Base-by-base conservation (phyloP, 495 filamentous ascomycete species). In the Achaetomiella virescens region DNA sequence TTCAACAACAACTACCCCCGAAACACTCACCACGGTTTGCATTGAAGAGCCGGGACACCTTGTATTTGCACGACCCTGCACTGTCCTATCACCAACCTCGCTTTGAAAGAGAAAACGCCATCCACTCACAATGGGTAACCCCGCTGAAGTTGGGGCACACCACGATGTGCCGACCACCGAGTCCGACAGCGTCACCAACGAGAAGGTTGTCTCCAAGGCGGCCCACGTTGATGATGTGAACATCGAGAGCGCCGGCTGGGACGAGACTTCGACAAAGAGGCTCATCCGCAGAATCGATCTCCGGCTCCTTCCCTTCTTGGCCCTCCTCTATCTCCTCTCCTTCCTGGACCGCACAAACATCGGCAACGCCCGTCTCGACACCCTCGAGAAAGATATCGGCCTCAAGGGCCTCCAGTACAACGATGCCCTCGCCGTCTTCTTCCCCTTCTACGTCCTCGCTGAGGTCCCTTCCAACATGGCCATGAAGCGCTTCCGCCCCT, bases 341-440 rank as follows among this genome's bases (percentile, higher is more conserved):
- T 95, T 93, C 67, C 76, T 93, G 14, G 88, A 91, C 66, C 78
- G 88, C 64, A 76, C 80, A 20, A 87, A 86, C 68, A 86, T 90
- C 49, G 89, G 89, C 40, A 95, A 95, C 73, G 89, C 89, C 18
- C 88, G 87, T 61, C 80, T 92, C 41, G 84, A 81, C 54, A 82
- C 82, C 29, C 73, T 93, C 12, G 70, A 84, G 54, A 68, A 72
- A 38, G 78, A 83, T 54, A 74, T 91, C 6, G 52, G 61, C n/a
- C 84, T 93, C 78, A 45, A 57, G 46, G 59, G 73, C 11, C 69
- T 75, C 17, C 79, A 89, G 61, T 95, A 88, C 68, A 91, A 91
- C 49, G 62, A 86, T 24, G 73, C 81, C 6, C 74, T 93, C 0
- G 81, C 83, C 22, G 82, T 92, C 65, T 95, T 93, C 74, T 95